Evolutionary conservation across 139 green algal genomes (phyloP).

Genomic region (Chlorella sp.): DNA sequence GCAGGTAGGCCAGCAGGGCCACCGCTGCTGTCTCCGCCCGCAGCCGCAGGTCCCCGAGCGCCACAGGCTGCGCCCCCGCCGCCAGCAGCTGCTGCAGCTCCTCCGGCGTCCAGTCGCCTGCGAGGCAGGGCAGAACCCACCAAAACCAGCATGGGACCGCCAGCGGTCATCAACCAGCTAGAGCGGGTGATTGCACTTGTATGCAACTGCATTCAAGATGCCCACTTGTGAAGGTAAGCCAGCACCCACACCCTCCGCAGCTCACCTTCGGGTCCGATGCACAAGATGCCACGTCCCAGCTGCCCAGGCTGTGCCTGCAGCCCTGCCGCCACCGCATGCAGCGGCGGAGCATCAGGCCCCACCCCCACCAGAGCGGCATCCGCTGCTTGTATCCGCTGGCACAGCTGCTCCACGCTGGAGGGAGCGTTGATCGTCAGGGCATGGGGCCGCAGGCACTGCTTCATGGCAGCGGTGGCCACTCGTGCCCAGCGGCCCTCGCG

Average conservation of each 20-base stretch:
- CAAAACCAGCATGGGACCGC: no score
- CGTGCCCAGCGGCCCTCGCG: conserved; percentile 69
- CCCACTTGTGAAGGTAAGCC: no score
- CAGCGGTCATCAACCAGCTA: no score
- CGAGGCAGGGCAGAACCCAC: no score
- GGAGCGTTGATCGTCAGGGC: conserved; percentile 59
- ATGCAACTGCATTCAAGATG: no score
- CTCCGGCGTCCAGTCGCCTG: conserved; percentile 78
- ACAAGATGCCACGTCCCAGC: conserved; percentile 49
- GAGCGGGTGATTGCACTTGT: no score
- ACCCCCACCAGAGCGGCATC: conserved; percentile 53
- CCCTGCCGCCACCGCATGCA: conserved; percentile 45
- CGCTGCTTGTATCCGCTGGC: neutral
- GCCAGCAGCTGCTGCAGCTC: conserved; percentile 69
- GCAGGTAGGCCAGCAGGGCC: conserved; percentile 74
- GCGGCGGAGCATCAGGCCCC: conserved; percentile 55
- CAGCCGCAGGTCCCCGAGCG: conserved; percentile 78
- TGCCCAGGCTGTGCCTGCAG: neutral
- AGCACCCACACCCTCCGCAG: no score
- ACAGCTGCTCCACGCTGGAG: conserved; percentile 43
- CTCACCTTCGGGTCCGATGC: conserved; percentile 86
- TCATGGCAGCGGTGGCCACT: conserved; percentile 83
- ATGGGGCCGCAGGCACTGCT: conserved; percentile 85
- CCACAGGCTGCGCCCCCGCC: conserved; percentile 70
- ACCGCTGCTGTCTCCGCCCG: conserved; percentile 90